Base-by-base conservation (phyloP, 305 asterid species). In the Fraxinus sp. region DNA sequence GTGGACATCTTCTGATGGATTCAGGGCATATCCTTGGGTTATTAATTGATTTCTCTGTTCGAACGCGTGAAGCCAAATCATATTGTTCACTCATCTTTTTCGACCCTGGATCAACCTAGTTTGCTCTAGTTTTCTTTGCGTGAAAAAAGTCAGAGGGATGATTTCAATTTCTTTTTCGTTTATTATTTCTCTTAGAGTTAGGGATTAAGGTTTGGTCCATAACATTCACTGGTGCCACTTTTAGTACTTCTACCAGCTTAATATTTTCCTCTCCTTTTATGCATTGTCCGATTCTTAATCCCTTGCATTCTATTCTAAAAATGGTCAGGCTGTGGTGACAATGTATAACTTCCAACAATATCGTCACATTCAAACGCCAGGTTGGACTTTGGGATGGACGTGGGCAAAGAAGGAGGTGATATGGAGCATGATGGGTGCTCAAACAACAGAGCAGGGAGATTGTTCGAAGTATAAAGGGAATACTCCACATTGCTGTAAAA, bases 371-470 rank as follows among this genome's bases (percentile, higher is more conserved):
- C 93, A 86, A 83, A 88, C 92, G 0, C 95, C 95, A 1, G 94
- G 95, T 0, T 92, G 95, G 94, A 85, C 88, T 10, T 24, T 92
- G 86, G 89, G 91, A 1, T 92, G 95, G 95, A 92, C 87, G 0
- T 90, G 94, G 95, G 92, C 92, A 0, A 89, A 89, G 73, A 86
- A 90, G 33, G 95, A 92, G 85, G 93, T 92, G 73, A 92, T 92
- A 41, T 90, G 94, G 94, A 86, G 77, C 83, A 92, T 90, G 94
- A 81, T 86, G 83, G 94, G 94, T 35, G 89, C 81, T 26, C 92
- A 89, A 79, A 83, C 94, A 0, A 90, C 89, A 0, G 95, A 92
- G 78, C 94, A 90, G 84, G 95, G 95, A 22, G 90, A 92, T 85
- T 92, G 94, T 71, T 92, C 95, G 1, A 89, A 78, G 84, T 90